These are phyloP conservation scores for Persicaria tinctoria DNA, from an alignment of 148 eudicot genomes.

Conservation along the genomic window DNA sequence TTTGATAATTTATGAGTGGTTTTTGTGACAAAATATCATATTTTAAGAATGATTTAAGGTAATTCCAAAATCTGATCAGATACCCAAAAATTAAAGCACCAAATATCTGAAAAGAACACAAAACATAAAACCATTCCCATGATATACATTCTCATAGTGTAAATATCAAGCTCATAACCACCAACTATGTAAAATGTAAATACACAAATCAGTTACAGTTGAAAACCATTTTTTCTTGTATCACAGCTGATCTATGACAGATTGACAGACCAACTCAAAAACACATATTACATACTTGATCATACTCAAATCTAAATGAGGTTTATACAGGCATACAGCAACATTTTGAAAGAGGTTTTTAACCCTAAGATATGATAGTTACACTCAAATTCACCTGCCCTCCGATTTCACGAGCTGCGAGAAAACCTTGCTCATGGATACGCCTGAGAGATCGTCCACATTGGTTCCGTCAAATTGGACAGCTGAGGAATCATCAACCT, in stretches of 20 bases:
- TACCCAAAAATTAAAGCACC: not conserved
- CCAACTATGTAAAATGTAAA: not conserved
- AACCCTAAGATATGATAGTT: not conserved
- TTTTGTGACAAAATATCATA: too few relatives aligned
- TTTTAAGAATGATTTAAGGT: too few relatives aligned
- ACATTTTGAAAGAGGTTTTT: not conserved
- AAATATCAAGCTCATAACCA: not conserved
- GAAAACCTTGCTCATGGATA: constrained; percentile 15
- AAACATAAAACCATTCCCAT: not conserved
- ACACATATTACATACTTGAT: not conserved
- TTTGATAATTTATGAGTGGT: too few relatives aligned
- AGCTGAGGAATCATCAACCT: not conserved
- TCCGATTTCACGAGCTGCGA: constrained; percentile 20
- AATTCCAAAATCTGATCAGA: not conserved
- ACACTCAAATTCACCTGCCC: constrained; percentile 6
- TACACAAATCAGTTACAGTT: constrained; percentile 1
- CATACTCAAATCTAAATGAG: not conserved
- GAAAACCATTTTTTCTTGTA: not conserved
- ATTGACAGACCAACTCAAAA: not conserved
- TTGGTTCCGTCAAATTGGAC: constrained; percentile 2
- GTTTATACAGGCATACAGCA: not conserved
- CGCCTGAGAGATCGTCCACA: constrained; percentile 14
- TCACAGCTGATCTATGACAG: not conserved
- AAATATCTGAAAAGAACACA: not conserved
- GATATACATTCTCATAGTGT: not conserved